phyloP scores from a whole-genome alignment of 257 asterid species.

The Penstemon barbatus region DNA sequence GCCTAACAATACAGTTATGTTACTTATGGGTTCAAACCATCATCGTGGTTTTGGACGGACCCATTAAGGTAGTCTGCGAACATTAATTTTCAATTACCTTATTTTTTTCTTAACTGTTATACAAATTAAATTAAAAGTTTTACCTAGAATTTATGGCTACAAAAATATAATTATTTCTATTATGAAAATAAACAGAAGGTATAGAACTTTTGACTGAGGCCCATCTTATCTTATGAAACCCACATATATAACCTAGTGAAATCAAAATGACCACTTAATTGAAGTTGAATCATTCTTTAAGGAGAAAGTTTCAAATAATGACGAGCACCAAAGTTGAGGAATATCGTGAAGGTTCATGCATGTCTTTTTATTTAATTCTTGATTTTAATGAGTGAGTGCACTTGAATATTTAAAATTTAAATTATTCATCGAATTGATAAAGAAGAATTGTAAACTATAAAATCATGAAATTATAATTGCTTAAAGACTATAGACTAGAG shows the following conservation, averaged over 20 bases:
- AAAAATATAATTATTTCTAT: too few species aligned
- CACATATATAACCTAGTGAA: constrained; percentile 6
- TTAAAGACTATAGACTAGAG: too few species aligned
- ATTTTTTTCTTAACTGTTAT: too few species aligned
- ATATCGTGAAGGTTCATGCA: constrained; percentile 9
- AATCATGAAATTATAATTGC: too few species aligned
- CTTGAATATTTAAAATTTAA: background rate
- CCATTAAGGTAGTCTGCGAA: too few species aligned
- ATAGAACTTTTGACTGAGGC: constrained; percentile 9
- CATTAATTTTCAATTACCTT: too few species aligned
- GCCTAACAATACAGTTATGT: too few species aligned
- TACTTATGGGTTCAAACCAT: too few species aligned
- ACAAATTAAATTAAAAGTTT: too few species aligned
- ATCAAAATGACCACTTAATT: background rate
- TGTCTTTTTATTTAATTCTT: background rate
- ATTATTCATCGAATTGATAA: background rate
- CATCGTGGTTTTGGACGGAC: too few species aligned
- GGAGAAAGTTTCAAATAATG: background rate
- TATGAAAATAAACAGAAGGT: background rate
- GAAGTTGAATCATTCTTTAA: background rate
- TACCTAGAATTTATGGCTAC: too few species aligned
- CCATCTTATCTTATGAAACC: background rate
- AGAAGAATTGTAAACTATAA: too few species aligned
- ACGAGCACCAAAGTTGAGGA: background rate
- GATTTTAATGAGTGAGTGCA: background rate